Evolutionary conservation across 2,329 filamentous ascomycete species (phyloP).

Genomic region (Fusarium anguioides): DNA sequence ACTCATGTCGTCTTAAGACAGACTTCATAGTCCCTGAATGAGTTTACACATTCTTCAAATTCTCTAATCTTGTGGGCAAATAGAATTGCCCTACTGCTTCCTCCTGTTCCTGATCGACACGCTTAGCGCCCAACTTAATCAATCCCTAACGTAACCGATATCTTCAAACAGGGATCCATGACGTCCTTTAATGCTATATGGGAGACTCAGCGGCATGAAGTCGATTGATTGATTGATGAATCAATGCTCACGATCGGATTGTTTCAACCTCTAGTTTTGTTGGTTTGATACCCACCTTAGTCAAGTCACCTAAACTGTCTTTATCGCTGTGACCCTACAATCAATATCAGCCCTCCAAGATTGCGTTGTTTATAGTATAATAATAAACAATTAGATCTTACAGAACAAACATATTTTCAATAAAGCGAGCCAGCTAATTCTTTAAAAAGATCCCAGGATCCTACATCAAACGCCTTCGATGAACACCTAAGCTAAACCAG

Average conservation of each 20-base stretch:
- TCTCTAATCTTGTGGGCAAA: background rate
- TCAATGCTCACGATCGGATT: conserved; percentile 2
- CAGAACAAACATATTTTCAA: background rate
- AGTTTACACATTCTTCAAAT: background rate
- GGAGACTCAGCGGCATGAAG: conserved; percentile 3
- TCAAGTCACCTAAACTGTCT: background rate
- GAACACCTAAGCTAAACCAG: background rate
- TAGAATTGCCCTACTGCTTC: background rate
- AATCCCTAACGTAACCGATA: conserved; percentile 16
- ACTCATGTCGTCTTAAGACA: background rate
- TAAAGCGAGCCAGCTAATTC: background rate
- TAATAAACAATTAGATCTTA: background rate
- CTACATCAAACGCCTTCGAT: background rate
- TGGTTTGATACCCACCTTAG: background rate
- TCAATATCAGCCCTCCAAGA: background rate
- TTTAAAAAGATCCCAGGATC: background rate
- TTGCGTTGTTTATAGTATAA: background rate
- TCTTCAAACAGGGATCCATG: conserved; percentile 20
- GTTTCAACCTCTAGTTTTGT: conserved; percentile 7
- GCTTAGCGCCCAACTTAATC: conserved; percentile 33
- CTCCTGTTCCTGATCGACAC: conserved; percentile 38
- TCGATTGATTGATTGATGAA: background rate
- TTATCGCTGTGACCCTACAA: background rate
- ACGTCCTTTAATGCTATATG: conserved; percentile 13
- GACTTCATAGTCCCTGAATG: background rate